A percentile compares a stretch with the other conserved stretches of the same genome.
phyloP scores from a whole-genome alignment of 768 basidiomycete genomes.

The Boletus sp. region DNA sequence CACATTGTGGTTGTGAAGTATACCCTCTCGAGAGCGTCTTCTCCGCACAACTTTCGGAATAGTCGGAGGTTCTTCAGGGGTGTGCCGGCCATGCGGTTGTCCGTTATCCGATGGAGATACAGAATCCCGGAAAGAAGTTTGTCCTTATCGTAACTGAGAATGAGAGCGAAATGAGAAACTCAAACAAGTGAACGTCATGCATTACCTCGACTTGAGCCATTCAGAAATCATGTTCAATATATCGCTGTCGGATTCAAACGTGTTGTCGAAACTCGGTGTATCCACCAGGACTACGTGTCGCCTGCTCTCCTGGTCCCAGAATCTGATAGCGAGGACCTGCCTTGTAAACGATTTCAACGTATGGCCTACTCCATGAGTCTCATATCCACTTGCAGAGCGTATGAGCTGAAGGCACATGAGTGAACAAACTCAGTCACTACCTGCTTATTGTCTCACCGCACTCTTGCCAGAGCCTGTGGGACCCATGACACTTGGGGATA shows the following conservation, averaged over 20 bases:
- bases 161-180: background rate
- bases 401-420: constrained; percentile 10
- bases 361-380: constrained; percentile 7
- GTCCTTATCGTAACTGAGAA: constrained; percentile 2
- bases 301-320: background rate
- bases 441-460: background rate
- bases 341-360: constrained; percentile 11
- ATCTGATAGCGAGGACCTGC: constrained; percentile 5
- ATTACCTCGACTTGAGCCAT: constrained; percentile 16
- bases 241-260: constrained; percentile 9
- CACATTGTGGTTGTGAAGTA: constrained; percentile 36
- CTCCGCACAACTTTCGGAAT: constrained; percentile 31
- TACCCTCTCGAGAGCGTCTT: constrained; percentile 30
- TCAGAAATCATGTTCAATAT: constrained; percentile 12
- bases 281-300: constrained; percentile 21
- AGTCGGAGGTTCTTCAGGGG: constrained; percentile 33
- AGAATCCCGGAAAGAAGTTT: constrained; percentile 33
- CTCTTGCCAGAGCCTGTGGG: constrained; percentile 16
- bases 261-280: constrained; percentile 26
- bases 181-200: too few relatives aligned
- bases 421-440: background rate
- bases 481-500: constrained; percentile 7
- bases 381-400: background rate
- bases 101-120: constrained; percentile 42
- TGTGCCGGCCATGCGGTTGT: constrained; percentile 36